A percentile compares a stretch with the other conserved stretches of the same genome.
These are phyloP conservation scores for Sarocladium strictum DNA, from an alignment of 2,329 filamentous ascomycete genomes.

Conservation along the genomic window DNA sequence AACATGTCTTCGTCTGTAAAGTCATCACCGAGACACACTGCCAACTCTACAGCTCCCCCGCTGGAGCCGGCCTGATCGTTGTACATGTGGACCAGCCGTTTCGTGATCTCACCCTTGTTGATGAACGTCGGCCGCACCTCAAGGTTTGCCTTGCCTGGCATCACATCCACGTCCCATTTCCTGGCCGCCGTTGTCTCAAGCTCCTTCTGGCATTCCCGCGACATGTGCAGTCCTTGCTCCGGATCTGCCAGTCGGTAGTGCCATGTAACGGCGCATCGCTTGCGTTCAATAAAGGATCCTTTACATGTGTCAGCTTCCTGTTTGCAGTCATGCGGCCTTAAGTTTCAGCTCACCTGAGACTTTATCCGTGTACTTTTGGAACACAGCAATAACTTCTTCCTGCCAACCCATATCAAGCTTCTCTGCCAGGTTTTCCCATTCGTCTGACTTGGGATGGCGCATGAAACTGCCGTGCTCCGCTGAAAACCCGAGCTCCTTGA, in stretches of 20 bases:
- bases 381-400: slow-evolving; percentile 72
- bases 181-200: slow-evolving; percentile 71
- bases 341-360: slow-evolving; percentile 60
- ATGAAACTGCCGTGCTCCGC: slow-evolving; percentile 98
- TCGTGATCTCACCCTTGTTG: slow-evolving; percentile 95
- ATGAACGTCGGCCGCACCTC: slow-evolving; percentile 96
- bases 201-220: slow-evolving; percentile 73
- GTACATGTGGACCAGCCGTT: slow-evolving; percentile 73
- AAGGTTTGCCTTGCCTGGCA: slow-evolving; percentile 93
- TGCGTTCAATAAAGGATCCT: slow-evolving; percentile 90
- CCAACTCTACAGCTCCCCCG: slow-evolving; percentile 65
- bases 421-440: slow-evolving; percentile 87
- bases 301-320: background rate
- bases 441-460: slow-evolving; percentile 65
- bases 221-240: slow-evolving; percentile 74
- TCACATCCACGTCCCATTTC: slow-evolving; percentile 89
- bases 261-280: slow-evolving; percentile 93
- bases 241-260: slow-evolving; percentile 91
- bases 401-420: slow-evolving; percentile 91
- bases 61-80: slow-evolving; percentile 39
- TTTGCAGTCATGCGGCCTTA: background rate
- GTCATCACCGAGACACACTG: slow-evolving; percentile 89
- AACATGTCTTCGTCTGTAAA: slow-evolving; percentile 98
- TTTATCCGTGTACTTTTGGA: slow-evolving; percentile 81
- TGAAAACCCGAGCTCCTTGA: slow-evolving; percentile 81